These are phyloP conservation scores for Metschnikowia aberdeeniae DNA, from an alignment of 805 yeast species.

Conservation along the genomic window DNA sequence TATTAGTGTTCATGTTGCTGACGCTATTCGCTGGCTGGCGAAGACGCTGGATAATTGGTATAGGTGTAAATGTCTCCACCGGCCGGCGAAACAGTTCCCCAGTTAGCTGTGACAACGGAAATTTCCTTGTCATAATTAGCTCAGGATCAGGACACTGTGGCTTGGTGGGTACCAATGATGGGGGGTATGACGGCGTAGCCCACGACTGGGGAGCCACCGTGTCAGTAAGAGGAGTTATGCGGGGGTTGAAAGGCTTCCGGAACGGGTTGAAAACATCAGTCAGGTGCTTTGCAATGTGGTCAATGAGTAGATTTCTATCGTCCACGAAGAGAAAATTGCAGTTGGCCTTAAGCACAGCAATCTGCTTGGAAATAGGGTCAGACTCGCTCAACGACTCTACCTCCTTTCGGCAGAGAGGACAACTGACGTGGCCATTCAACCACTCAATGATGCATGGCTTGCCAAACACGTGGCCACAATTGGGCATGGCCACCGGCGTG, in stretches of 20 bases:
- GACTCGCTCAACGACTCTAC: constrained; percentile 13
- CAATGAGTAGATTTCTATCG: constrained; percentile 17
- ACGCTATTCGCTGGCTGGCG: constrained; percentile 1
- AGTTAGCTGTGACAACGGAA: constrained; percentile 12
- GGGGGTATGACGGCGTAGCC: constrained; percentile 24
- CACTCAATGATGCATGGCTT: constrained; percentile 17
- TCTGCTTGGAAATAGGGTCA: constrained; percentile 7
- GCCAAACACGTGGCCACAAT: constrained; percentile 17
- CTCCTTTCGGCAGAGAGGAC: constrained; percentile 18
- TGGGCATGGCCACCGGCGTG: constrained; percentile 16
- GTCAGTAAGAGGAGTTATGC: constrained; percentile 38
- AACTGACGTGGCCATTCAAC: constrained; percentile 16
- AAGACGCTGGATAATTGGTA: neutral
- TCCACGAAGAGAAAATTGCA: constrained; percentile 10
- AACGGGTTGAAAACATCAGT: constrained; percentile 38
- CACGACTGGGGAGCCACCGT: constrained; percentile 32
- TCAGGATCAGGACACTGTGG: constrained; percentile 10
- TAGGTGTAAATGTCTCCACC: neutral
- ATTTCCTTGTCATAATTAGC: constrained; percentile 14
- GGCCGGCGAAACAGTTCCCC: neutral
- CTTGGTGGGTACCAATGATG: neutral
- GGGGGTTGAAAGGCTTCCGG: constrained; percentile 32
- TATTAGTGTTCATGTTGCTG: neutral
- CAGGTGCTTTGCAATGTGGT: constrained; percentile 25
- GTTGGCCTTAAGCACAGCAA: constrained; percentile 8